Percentiles rank a stretch among this genome's conserved stretches.
Conservation (phyloP, 208 protist genomes). For the Acanthamoeba healyi region DNA sequence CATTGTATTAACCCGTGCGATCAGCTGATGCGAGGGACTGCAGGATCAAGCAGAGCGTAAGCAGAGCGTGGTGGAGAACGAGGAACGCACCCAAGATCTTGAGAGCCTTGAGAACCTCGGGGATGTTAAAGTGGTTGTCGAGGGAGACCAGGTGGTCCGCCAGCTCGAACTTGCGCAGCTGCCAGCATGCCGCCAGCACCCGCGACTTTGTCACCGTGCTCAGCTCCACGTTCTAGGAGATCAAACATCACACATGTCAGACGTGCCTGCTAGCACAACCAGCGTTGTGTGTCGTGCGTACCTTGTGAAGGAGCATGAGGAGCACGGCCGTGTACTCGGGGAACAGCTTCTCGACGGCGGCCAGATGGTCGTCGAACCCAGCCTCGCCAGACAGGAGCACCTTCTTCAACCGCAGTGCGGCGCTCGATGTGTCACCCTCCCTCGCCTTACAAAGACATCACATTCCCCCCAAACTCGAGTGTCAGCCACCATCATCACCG, state of each 20-base stretch:
- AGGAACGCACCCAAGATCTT: constrained; percentile 67
- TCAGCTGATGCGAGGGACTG: too few relatives aligned
- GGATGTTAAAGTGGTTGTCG: constrained; percentile 59
- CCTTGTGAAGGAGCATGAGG: constrained; percentile 65
- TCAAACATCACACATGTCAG: not conserved
- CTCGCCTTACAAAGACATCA: not conserved
- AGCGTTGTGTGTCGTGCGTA: not conserved
- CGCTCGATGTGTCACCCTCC: constrained; percentile 54
- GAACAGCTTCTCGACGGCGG: not conserved
- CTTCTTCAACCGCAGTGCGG: constrained; percentile 33
- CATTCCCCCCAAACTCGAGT: too few relatives aligned
- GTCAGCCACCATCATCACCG: too few relatives aligned
- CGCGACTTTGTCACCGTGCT: constrained; percentile 61
- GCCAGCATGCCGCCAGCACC: constrained; percentile 61
- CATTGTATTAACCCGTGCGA: not conserved
- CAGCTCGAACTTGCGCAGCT: constrained; percentile 29
- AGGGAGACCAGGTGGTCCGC: constrained; percentile 67
- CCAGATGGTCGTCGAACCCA: constrained; percentile 15
- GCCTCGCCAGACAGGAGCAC: constrained; percentile 50
- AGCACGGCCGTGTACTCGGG: constrained; percentile 65
- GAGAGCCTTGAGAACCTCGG: constrained; percentile 70
- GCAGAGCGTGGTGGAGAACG: not conserved
- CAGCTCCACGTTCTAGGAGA: constrained; percentile 56
- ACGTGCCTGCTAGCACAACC: not conserved
- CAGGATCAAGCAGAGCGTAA: too few relatives aligned